phyloP scores from a whole-genome alignment of 768 basidiomycete species.

The Kwoniella sp. region DNA sequence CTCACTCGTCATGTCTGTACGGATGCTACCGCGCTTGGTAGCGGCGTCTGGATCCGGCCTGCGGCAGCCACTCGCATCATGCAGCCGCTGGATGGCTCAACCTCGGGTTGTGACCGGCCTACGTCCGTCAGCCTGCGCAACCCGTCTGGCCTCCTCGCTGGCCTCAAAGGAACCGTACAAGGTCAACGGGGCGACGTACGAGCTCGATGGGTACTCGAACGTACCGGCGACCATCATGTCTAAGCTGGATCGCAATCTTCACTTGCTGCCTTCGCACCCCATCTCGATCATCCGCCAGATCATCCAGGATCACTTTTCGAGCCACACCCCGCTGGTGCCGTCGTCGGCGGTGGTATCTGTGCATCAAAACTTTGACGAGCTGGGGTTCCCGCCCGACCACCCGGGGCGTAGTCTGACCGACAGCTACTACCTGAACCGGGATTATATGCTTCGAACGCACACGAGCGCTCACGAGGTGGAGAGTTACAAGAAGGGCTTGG shows the following conservation, averaged over 20 bases:
- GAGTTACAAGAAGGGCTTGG: slow-evolving; percentile 66
- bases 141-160: too few species aligned
- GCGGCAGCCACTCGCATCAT: too few species aligned
- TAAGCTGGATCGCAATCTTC: slow-evolving; percentile 71
- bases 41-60: too few species aligned
- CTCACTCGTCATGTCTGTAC: too few species aligned
- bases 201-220: slow-evolving; percentile 76
- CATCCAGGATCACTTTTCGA: slow-evolving; percentile 77
- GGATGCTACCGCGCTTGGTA: too few species aligned
- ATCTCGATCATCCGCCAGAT: slow-evolving; percentile 75
- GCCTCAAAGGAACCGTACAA: slow-evolving; percentile 18
- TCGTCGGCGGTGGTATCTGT: slow-evolving; percentile 86
- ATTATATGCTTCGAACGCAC: slow-evolving; percentile 91
- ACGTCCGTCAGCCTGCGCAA: too few species aligned
- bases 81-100: too few species aligned
- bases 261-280: slow-evolving; percentile 73
- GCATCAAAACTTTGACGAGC: slow-evolving; percentile 85
- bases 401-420: slow-evolving; percentile 86
- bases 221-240: slow-evolving; percentile 76
- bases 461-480: slow-evolving; percentile 99
- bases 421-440: slow-evolving; percentile 89
- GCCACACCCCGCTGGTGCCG: slow-evolving; percentile 68
- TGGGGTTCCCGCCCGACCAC: slow-evolving; percentile 89
- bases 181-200: slow-evolving; percentile 54
- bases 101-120: too few species aligned